Evolutionary conservation across 139 green algal genomes (phyloP), one percentile per base, ranked within the genome.

Genomic region (Prasinococcaceae sp.): DNA sequence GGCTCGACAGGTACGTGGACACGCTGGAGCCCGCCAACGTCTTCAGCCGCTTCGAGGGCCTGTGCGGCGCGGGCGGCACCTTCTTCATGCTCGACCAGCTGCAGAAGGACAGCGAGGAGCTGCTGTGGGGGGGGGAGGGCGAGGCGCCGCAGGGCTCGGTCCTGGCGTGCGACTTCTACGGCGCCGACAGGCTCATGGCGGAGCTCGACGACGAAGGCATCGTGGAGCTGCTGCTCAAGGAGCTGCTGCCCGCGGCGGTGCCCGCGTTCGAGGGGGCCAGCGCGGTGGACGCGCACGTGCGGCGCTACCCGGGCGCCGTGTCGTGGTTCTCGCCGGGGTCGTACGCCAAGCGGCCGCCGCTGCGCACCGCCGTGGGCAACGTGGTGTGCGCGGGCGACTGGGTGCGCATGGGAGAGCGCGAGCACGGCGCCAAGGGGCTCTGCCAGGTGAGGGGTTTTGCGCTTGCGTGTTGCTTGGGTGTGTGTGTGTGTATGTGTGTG

Each of bases 61-160:
- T 64, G 2, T 32, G 40, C 9, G 50, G 50, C 14, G 46, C 45
- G 6, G 60, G 60, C 22, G 60, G 50, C 16, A 68, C 60, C 24
- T 68, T 68, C 10, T 68, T 68, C 33, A 58, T 60, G 47, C 60
- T 68, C 19, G 50, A 68, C 25, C 37, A 63, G 38, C 30, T 68
- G 27, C 60, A 68, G 26, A 53, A 54, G 19, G 54, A 62, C 17
- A 44, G n/a, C 28, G 46, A 61, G 33, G 25, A 47, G 14, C 29
- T 44, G 45, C 45, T 64, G 23, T 64, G 55, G 55, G 55, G 55
- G 10, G 55, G 46, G 22, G n/a, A n/a, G n/a, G n/a, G n/a, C n/a
- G 26, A 61, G 36, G 37, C 40, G 25, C 55, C 55, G 26, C 19
- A 50, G n/a, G 60, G 60, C 3, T 58, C 43, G 2, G 60, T 68